Base-by-base conservation (phyloP, 257 asterid genomes). In the Jacaranda copaia region DNA sequence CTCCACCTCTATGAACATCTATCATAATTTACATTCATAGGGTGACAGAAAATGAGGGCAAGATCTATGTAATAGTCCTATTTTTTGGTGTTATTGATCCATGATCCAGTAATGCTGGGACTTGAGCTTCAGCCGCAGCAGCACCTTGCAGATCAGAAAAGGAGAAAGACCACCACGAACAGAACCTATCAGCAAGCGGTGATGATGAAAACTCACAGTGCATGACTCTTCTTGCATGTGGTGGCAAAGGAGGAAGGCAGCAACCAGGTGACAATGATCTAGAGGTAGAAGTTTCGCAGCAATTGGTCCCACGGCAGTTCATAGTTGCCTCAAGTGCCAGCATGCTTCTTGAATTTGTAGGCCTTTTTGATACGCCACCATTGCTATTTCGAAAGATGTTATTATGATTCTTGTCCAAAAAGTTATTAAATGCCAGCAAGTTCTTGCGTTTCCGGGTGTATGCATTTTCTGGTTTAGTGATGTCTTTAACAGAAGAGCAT, bases 201-300 rank as follows among this genome's bases (percentile, higher is more conserved):
- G 85, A 68, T 45, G 73, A 52, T 46, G 86, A 77, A 18, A 64
- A 83, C 74, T 83, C 93, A 39, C 56, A 56, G 71, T 69, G 78
- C 53, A 70, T 45, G 20, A 76, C 43, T 83, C 79, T 74, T 80
- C 88, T 85, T 68, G 85, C 77, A 73, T 82, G 89, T 0, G 96
- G 92, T 13, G 94, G 96, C 80, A 86, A 82, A 65, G 96, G 97
- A 83, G 96, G 96, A 57, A 82, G 92, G 83, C 81, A 20, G 60
- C 63, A 51, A 40, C 81, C 77, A 60, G 84, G 86, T 51, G 90
- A 78, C 2, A 92, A 72, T n/a, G 91, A 86, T 62, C 75, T 81
- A 49, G 87, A 88, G 77, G 74, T 85, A 38, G 88, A 79, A 79
- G 85, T 77, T 48, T 83, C 88, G 0, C 87, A 80, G 71, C 70